Conservation (phyloP, 768 basidiomycete genomes). For the Leccinum sublutescens region DNA sequence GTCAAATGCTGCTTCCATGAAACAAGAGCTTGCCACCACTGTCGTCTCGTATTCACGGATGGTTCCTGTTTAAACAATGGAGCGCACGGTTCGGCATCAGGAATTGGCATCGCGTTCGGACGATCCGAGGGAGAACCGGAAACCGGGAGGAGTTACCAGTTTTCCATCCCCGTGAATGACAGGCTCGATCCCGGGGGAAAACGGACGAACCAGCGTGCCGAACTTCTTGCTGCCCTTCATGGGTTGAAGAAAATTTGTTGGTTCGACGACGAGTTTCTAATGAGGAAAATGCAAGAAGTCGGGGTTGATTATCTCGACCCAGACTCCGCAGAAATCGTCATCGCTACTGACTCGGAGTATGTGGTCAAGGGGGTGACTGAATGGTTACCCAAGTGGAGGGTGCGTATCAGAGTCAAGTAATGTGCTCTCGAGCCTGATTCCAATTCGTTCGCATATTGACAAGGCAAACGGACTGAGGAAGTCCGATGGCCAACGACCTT, state of each 20-base stretch:
- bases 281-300: too few species aligned
- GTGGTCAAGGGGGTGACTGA: conserved; percentile 9
- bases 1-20: not conserved
- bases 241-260: conserved; percentile 28
- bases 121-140: not conserved
- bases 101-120: not conserved
- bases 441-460: not conserved
- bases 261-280: conserved; percentile 13
- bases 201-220: not conserved
- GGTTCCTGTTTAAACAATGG: not conserved
- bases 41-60: not conserved
- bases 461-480: conserved; percentile 2
- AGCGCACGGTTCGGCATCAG: not conserved
- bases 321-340: not conserved
- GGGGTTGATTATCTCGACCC: too few species aligned
- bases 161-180: not conserved
- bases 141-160: not conserved
- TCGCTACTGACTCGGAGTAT: conserved; percentile 9
- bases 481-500: not conserved
- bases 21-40: not conserved
- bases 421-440: too few species aligned
- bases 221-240: not conserved
- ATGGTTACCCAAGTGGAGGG: conserved; percentile 10
- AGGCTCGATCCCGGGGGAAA: not conserved
- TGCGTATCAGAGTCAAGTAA: not conserved